Percentiles rank a stretch among this genome's conserved stretches.
Conservation (phyloP, 73 alveolate genomes). For the Blepharisma stoltei region DNA sequence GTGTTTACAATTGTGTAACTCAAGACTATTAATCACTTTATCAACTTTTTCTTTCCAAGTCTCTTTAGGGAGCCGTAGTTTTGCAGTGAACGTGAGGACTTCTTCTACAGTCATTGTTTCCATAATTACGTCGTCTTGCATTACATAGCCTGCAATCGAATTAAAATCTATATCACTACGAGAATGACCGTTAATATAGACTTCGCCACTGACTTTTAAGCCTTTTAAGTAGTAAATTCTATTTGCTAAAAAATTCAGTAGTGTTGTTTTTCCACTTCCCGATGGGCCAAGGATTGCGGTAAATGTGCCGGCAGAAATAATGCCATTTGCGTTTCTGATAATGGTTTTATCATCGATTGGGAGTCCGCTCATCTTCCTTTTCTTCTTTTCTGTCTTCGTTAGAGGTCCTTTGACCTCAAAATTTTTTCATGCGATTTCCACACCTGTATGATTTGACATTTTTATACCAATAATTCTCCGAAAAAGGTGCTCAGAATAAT, state of each 20-base stretch:
- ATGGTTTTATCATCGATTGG: not conserved
- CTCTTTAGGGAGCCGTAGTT: constrained; percentile 61
- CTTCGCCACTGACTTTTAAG: constrained; percentile 69
- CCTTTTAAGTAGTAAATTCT: constrained; percentile 50
- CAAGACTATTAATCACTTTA: constrained; percentile 30
- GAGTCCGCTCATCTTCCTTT: not conserved
- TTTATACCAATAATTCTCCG: too few species aligned
- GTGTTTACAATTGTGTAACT: constrained; percentile 41
- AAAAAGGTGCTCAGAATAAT: too few species aligned
- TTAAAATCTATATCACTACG: constrained; percentile 61
- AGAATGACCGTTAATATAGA: constrained; percentile 67
- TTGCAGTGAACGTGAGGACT: constrained; percentile 82
- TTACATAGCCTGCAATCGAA: constrained; percentile 75
- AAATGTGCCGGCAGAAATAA: constrained; percentile 61
- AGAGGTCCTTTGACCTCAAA: not conserved
- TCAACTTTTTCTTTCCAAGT: constrained; percentile 27
- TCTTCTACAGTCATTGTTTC: constrained; percentile 82
- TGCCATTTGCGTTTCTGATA: not conserved
- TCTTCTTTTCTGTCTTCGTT: not conserved
- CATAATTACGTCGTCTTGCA: constrained; percentile 83
- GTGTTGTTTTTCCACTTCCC: constrained; percentile 96
- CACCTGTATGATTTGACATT: not conserved
- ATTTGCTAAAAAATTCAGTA: constrained; percentile 78
- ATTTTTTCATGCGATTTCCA: not conserved
- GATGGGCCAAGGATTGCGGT: constrained; percentile 88